A percentile compares a stretch with the other conserved stretches of the same genome.
phyloP scores from a whole-genome alignment of 2,329 filamentous ascomycete species.

The Plectosphaerella sp. region DNA sequence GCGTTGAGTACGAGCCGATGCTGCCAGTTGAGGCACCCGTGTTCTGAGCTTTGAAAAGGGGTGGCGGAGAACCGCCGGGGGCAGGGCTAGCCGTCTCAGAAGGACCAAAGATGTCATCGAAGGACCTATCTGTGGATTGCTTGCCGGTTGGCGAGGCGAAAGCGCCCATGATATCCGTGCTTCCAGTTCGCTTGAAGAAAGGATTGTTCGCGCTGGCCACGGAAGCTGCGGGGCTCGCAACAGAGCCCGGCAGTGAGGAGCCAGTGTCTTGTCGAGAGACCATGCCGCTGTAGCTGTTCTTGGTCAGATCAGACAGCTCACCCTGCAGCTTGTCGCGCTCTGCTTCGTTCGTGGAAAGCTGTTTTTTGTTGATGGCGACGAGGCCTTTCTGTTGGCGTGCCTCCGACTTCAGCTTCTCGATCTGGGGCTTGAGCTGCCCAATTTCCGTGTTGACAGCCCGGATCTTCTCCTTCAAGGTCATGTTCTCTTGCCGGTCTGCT shows the following conservation, averaged over 20 bases:
- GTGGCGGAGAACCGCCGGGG: slow-evolving; percentile 36
- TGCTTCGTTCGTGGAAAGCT: slow-evolving; percentile 81
- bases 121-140: slow-evolving; percentile 60
- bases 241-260: slow-evolving; percentile 42
- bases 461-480: slow-evolving; percentile 81
- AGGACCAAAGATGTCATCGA: slow-evolving; percentile 83
- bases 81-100: slow-evolving; percentile 46
- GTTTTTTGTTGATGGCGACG: slow-evolving; percentile 98
- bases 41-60: slow-evolving; percentile 55
- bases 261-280: slow-evolving; percentile 46
- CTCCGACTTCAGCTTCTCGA: slow-evolving; percentile 90
- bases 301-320: slow-evolving; percentile 68
- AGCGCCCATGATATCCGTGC: slow-evolving; percentile 54
- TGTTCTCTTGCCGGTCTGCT: slow-evolving; percentile 85
- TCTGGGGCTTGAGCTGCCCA: slow-evolving; percentile 76
- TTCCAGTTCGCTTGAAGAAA: slow-evolving; percentile 75
- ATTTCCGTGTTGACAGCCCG: slow-evolving; percentile 78
- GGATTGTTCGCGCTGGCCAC: slow-evolving; percentile 81
- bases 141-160: slow-evolving; percentile 44
- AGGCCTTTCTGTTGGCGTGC: slow-evolving; percentile 93
- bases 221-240: slow-evolving; percentile 67
- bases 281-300: slow-evolving; percentile 54
- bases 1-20: slow-evolving; percentile 46
- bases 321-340: slow-evolving; percentile 83
- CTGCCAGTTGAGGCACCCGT: slow-evolving; percentile 53